Evolutionary conservation across 2,329 filamentous ascomycete species (phyloP).

Genomic region (Cladorrhinum sp.): DNA sequence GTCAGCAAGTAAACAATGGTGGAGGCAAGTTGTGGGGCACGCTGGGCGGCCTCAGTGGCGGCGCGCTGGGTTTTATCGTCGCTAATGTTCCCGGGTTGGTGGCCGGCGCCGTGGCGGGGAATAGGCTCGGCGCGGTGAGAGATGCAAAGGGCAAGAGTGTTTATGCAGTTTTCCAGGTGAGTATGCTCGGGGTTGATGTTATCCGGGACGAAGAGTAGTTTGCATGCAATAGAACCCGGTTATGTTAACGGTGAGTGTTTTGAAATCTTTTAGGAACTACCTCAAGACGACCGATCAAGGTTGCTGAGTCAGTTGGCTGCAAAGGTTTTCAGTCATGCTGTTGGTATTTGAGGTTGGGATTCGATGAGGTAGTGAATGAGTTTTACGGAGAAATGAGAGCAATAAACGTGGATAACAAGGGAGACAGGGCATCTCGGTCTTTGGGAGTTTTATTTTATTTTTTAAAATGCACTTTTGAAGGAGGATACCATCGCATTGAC

Average conservation of each 20-base stretch:
- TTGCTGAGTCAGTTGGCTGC: constrained; percentile 80
- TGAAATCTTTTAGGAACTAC: constrained; percentile 67
- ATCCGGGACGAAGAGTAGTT: background rate
- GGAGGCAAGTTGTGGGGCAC: constrained; percentile 83
- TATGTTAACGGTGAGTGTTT: constrained; percentile 7
- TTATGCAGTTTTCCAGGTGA: constrained; percentile 76
- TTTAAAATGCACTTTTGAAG: background rate
- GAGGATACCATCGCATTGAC: background rate
- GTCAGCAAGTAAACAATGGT: constrained; percentile 42
- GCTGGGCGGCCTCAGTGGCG: constrained; percentile 81
- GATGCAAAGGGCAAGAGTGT: constrained; percentile 94
- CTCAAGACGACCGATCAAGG: constrained; percentile 75
- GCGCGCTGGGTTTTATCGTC: constrained; percentile 89
- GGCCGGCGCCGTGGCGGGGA: constrained; percentile 88
- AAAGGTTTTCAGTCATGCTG: constrained; percentile 80
- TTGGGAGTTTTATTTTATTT: background rate
- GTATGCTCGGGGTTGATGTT: constrained; percentile 22
- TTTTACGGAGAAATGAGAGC: background rate
- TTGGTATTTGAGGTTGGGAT: constrained; percentile 45
- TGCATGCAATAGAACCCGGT: background rate
- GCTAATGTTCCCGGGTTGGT: constrained; percentile 87
- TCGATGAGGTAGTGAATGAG: background rate
- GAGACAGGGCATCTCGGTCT: background rate
- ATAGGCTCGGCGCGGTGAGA: constrained; percentile 82
- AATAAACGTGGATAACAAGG: background rate